Evolutionary conservation across 257 asterid species (phyloP).

Genomic region (Penstemon eatonii): DNA sequence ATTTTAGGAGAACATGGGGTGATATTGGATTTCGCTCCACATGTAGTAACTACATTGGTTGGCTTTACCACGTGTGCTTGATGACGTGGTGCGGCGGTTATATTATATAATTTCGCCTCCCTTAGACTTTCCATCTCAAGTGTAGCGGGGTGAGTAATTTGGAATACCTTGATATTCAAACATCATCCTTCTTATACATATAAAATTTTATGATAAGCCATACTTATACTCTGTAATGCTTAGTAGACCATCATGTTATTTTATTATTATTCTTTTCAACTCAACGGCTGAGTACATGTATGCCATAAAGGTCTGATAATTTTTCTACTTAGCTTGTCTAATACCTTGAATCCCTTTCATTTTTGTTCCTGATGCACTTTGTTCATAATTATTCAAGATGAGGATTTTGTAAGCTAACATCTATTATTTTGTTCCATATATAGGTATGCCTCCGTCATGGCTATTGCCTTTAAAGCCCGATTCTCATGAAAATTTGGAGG

Average conservation of each 20-base stretch:
- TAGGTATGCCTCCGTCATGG: slow-evolving; percentile 74
- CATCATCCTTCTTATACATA: too few relatives aligned
- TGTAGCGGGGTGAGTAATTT: too few relatives aligned
- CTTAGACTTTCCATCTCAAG: too few relatives aligned
- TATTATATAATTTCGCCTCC: too few relatives aligned
- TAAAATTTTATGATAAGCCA: too few relatives aligned
- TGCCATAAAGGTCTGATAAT: not conserved
- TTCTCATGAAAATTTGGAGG: slow-evolving; percentile 60
- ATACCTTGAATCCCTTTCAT: not conserved
- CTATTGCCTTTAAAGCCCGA: slow-evolving; percentile 68
- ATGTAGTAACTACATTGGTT: too few relatives aligned
- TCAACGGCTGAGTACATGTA: slow-evolving; percentile 7
- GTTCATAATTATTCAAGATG: slow-evolving; percentile 17
- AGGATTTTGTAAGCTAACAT: slow-evolving; percentile 23
- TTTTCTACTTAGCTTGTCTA: not conserved
- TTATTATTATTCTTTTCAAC: not conserved
- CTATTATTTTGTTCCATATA: slow-evolving; percentile 19
- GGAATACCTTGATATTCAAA: too few relatives aligned
- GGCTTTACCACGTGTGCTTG: too few relatives aligned
- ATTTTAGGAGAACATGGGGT: slow-evolving; percentile 1
- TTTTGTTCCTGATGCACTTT: slow-evolving; percentile 1
- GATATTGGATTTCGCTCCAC: too few relatives aligned
- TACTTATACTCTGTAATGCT: too few relatives aligned
- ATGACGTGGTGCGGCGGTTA: too few relatives aligned
- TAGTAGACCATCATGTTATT: not conserved